Evolutionary conservation across 2,329 filamentous ascomycete species (phyloP).

Genomic region (Pseudonectria foliicola): DNA sequence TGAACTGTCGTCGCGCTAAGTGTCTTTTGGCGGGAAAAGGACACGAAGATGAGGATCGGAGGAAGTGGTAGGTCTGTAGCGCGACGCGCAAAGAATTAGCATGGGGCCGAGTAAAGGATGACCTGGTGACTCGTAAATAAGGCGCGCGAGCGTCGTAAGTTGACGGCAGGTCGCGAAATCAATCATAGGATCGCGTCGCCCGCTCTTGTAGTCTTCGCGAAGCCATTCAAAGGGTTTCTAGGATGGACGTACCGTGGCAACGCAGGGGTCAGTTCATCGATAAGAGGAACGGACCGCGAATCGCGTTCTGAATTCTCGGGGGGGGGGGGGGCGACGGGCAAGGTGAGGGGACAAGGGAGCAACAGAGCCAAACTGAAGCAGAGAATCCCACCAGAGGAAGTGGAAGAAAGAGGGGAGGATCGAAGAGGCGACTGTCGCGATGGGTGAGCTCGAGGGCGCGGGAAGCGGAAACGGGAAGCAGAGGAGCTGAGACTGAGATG

Average conservation of each 20-base stretch:
- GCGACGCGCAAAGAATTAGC: conserved; percentile 9
- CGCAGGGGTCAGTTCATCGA: conserved; percentile 17
- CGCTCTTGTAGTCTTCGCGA: no score
- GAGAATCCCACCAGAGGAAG: no score
- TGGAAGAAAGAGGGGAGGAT: conserved; percentile 10
- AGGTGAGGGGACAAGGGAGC: no score
- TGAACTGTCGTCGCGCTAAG: conserved; percentile 8
- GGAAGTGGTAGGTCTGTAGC: conserved; percentile 1
- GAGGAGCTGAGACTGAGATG: conserved; percentile 1
- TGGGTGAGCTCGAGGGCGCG: conserved; percentile 11
- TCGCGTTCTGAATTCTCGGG: conserved; percentile 6
- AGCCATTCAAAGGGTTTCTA: neutral
- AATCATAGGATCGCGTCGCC: no score
- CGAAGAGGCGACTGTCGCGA: conserved; percentile 11
- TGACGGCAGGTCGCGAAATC: no score
- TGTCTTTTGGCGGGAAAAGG: conserved; percentile 11
- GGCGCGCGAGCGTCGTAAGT: conserved; percentile 11
- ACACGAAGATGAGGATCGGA: conserved; percentile 9
- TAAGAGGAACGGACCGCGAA: conserved; percentile 6
- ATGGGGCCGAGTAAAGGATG: conserved; percentile 2
- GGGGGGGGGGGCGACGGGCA: no score
- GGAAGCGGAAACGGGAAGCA: conserved; percentile 16
- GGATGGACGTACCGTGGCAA: conserved; percentile 20
- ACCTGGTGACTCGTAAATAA: conserved; percentile 6
- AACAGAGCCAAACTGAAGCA: no score